Conservation (phyloP, 768 basidiomycete genomes). For the Tylopilus sp. region DNA sequence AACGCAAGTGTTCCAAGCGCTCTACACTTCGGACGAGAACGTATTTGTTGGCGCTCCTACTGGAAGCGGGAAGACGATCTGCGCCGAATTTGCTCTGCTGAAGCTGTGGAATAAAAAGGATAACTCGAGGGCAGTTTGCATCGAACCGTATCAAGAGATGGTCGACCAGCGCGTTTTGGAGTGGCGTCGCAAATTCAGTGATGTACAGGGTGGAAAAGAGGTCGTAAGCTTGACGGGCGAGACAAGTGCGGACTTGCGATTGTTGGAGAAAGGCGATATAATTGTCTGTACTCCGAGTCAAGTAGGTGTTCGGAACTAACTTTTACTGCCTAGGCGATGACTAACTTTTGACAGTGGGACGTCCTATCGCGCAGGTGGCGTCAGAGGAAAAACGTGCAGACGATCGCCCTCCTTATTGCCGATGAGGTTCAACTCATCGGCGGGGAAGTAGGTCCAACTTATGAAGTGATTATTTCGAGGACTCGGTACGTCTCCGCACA, state of each 20-base stretch:
- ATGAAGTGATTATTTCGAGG: conserved; percentile 93
- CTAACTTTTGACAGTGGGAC: conserved; percentile 70
- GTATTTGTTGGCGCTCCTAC: conserved; percentile 96
- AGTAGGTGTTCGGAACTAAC: conserved; percentile 43
- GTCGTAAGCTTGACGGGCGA: conserved; percentile 94
- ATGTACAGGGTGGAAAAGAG: conserved; percentile 88
- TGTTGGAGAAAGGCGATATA: conserved; percentile 88
- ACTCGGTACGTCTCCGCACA: conserved; percentile 97
- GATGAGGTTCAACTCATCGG: conserved; percentile 96
- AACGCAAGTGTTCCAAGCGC: conserved; percentile 97
- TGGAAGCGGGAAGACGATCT: conserved; percentile 95
- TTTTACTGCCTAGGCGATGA: background rate
- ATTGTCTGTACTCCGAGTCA: conserved; percentile 93
- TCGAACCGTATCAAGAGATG: conserved; percentile 98
- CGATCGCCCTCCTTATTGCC: conserved; percentile 86
- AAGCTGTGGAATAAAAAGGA: conserved; percentile 92
- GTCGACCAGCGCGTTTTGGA: conserved; percentile 87
- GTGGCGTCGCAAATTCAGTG: conserved; percentile 82
- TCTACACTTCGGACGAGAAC: conserved; percentile 95
- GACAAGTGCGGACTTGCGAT: conserved; percentile 83
- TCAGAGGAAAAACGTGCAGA: conserved; percentile 95
- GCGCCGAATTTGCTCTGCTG: conserved; percentile 93
- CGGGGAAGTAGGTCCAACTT: conserved; percentile 92
- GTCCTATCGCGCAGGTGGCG: conserved; percentile 92
- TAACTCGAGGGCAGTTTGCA: conserved; percentile 82